Percentiles rank a stretch among this genome's conserved stretches.
Evolutionary conservation across 2,329 filamentous ascomycete species (phyloP).

Genomic region (Huntiella omanensis): DNA sequence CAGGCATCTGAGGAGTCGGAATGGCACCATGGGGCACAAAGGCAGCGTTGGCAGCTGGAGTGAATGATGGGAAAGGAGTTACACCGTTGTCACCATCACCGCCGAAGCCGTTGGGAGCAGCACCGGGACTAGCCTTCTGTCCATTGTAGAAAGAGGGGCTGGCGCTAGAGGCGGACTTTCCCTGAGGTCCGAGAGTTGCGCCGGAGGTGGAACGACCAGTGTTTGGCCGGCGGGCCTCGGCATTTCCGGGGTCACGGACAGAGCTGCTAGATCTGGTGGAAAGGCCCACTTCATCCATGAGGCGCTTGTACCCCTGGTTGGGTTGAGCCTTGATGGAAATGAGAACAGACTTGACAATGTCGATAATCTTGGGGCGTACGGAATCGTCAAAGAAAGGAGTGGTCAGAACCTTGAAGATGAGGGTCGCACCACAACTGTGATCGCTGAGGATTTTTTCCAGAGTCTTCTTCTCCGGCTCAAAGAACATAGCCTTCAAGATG

Average conservation of each 20-base stretch:
- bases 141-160: slow-evolving; percentile 35
- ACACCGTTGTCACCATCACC: slow-evolving; percentile 27
- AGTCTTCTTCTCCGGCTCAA: slow-evolving; percentile 68
- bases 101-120: slow-evolving; percentile 15
- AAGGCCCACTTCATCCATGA: slow-evolving; percentile 96
- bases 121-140: slow-evolving; percentile 19
- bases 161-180: not conserved
- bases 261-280: slow-evolving; percentile 38
- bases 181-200: slow-evolving; percentile 19
- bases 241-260: slow-evolving; percentile 25
- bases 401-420: slow-evolving; percentile 97
- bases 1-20: slow-evolving; percentile 24
- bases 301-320: slow-evolving; percentile 86
- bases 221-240: slow-evolving; percentile 35
- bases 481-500: slow-evolving; percentile 81
- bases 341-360: slow-evolving; percentile 80
- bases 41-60: slow-evolving; percentile 29
- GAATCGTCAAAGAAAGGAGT: slow-evolving; percentile 93
- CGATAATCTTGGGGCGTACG: slow-evolving; percentile 71
- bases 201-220: slow-evolving; percentile 34
- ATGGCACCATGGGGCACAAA: slow-evolving; percentile 28
- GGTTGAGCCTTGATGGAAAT: slow-evolving; percentile 82
- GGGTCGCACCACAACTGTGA: slow-evolving; percentile 75
- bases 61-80: slow-evolving; percentile 31
- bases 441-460: slow-evolving; percentile 83